A percentile compares a stretch with the other conserved stretches of the same genome.
phyloP scores from a whole-genome alignment of 2,329 filamentous ascomycete genomes.

The Dothidotthia symphoricarpi region DNA sequence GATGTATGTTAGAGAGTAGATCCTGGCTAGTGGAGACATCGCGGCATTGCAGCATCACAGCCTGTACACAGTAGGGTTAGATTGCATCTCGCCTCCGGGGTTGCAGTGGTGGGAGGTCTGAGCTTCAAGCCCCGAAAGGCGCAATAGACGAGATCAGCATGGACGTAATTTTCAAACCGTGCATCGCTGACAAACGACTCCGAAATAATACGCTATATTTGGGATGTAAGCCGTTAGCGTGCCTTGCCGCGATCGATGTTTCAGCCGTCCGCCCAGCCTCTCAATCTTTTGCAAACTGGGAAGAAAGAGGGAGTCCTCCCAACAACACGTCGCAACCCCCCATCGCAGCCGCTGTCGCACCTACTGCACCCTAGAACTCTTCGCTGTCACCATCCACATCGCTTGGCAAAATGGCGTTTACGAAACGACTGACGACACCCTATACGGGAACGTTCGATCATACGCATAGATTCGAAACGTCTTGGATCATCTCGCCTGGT shows the following conservation, averaged over 20 bases:
- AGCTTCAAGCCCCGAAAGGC: constrained; percentile 15
- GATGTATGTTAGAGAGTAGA: constrained; percentile 10
- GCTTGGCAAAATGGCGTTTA: constrained; percentile 26
- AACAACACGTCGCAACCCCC: not conserved
- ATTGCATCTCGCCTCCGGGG: constrained; percentile 14
- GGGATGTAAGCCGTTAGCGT: constrained; percentile 1
- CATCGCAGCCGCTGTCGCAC: too few relatives aligned
- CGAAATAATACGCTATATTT: constrained; percentile 4
- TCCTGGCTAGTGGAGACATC: constrained; percentile 20
- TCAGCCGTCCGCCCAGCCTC: not conserved
- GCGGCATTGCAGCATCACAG: constrained; percentile 12
- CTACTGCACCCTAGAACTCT: too few relatives aligned
- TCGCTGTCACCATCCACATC: constrained; percentile 4
- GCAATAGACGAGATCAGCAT: not conserved
- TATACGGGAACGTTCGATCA: constrained; percentile 43
- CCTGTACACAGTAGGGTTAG: constrained; percentile 8
- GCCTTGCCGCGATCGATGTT: not conserved
- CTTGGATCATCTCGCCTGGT: constrained; percentile 72
- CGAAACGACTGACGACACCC: constrained; percentile 18
- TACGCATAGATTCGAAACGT: constrained; percentile 70
- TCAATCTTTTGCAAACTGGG: not conserved
- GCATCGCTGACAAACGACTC: constrained; percentile 2
- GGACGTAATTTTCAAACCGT: not conserved
- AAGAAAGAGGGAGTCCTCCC: not conserved
- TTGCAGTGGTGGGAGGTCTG: constrained; percentile 20